Percentiles rank a stretch among this genome's conserved stretches.
These are phyloP conservation scores for Heliamphora exappendiculata DNA, from an alignment of 148 eudicot genomes.

Conservation along the genomic window DNA sequence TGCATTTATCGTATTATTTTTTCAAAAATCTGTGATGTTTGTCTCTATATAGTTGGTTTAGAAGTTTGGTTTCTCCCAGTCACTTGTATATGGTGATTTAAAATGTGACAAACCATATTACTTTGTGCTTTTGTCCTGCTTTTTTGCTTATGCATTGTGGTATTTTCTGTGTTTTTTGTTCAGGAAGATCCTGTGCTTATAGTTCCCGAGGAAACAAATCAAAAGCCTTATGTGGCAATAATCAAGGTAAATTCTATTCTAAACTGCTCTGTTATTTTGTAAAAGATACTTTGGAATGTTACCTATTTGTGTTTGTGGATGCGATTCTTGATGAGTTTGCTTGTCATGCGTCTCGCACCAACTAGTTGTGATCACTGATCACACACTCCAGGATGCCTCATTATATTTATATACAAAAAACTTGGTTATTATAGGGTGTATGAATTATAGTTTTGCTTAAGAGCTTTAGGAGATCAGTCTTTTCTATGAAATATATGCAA, in stretches of 20 bases:
- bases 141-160: not conserved
- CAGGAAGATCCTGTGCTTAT: slow-evolving; percentile 96
- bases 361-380: not conserved
- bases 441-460: not conserved
- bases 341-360: not conserved
- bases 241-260: slow-evolving; percentile 55
- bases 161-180: slow-evolving; percentile 11
- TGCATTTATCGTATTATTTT: not conserved
- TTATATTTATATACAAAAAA: not conserved
- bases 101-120: not conserved
- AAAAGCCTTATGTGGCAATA: slow-evolving; percentile 95
- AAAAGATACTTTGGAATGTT: not conserved
- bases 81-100: not conserved
- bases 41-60: not conserved
- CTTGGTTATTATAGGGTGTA: not conserved
- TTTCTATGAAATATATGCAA: too few species aligned
- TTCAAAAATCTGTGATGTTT: not conserved
- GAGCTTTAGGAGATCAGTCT: not conserved
- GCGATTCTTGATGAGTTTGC: not conserved
- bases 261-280: not conserved
- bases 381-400: not conserved
- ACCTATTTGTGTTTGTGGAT: not conserved
- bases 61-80: not conserved
- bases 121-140: not conserved
- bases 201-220: slow-evolving; percentile 64